Percentiles rank a stretch among this genome's conserved stretches.
Evolutionary conservation across 148 eudicot species (phyloP).

Genomic region (Drosera capensis): DNA sequence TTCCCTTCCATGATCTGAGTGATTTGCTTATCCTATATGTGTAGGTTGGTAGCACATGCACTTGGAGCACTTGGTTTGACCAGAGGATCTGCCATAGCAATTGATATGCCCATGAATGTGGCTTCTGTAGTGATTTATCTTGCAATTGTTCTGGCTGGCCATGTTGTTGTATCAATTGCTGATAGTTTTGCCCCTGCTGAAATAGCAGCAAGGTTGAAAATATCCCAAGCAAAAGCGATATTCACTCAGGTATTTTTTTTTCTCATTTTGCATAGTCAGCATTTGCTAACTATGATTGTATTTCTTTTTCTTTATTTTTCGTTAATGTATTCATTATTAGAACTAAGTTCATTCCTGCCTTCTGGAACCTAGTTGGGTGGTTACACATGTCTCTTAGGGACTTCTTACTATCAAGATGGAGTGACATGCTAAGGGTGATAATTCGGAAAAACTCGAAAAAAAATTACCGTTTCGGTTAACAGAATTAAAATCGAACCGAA

Average conservation of each 20-base stretch:
- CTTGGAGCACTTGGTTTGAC: slow-evolving; percentile 55
- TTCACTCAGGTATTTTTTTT: slow-evolving; percentile 68
- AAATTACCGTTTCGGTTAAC: no score
- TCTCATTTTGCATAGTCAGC: not conserved
- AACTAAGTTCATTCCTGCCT: no score
- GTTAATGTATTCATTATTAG: not conserved
- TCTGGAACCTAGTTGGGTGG: no score
- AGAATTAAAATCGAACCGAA: no score
- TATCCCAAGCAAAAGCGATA: slow-evolving; percentile 77
- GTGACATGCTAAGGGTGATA: no score
- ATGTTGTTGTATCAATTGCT: slow-evolving; percentile 85
- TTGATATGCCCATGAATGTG: slow-evolving; percentile 97
- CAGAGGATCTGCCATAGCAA: slow-evolving; percentile 83
- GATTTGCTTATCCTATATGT: no score
- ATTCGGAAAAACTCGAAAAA: no score
- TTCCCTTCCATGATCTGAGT: no score
- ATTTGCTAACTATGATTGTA: not conserved
- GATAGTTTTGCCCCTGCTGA: slow-evolving; percentile 92
- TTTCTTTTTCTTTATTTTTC: not conserved
- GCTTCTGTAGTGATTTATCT: slow-evolving; percentile 79
- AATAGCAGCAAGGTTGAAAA: slow-evolving; percentile 60
- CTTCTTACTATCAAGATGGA: no score
- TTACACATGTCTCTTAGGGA: no score
- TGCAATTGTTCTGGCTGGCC: slow-evolving; percentile 84
- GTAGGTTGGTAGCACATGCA: slow-evolving; percentile 74